Conservation (phyloP, 2,329 filamentous ascomycete genomes). For the Ascocoryne sarcoides region DNA sequence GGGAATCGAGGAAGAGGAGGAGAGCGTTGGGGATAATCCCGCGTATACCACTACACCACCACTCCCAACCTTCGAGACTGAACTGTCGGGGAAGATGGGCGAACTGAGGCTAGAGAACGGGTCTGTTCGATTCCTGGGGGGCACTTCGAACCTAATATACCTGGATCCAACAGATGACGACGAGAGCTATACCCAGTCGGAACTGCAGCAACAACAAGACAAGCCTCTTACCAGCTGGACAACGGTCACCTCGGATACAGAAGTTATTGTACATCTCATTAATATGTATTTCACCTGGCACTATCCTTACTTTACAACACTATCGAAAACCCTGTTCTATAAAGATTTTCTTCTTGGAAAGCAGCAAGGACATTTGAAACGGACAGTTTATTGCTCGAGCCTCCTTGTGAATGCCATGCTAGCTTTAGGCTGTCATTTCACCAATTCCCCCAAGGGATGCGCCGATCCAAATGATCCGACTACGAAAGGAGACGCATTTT, state of each 20-base stretch:
- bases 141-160: conserved; percentile 88
- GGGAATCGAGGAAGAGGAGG: conserved; percentile 29
- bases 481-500: conserved; percentile 93
- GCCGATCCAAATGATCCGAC: conserved; percentile 63
- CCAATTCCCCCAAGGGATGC: conserved; percentile 63
- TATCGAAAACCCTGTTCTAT: conserved; percentile 81
- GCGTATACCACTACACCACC: conserved; percentile 35
- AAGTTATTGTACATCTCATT: conserved; percentile 76
- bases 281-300: conserved; percentile 99
- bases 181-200: conserved; percentile 22
- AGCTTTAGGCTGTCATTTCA: conserved; percentile 89
- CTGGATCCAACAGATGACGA: conserved; percentile 44
- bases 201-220: conserved; percentile 35
- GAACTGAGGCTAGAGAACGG: conserved; percentile 82
- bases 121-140: conserved; percentile 82
- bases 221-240: conserved; percentile 83
- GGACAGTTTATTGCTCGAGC: conserved; percentile 74
- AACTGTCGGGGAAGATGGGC: conserved; percentile 87
- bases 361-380: conserved; percentile 40
- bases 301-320: conserved; percentile 88
- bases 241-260: conserved; percentile 67
- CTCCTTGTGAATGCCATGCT: conserved; percentile 91
- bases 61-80: conserved; percentile 51
- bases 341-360: conserved; percentile 72
- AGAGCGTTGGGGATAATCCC: conserved; percentile 34